Conservation (phyloP, 345 rosid genomes). For the Lenwebbia sp. region DNA sequence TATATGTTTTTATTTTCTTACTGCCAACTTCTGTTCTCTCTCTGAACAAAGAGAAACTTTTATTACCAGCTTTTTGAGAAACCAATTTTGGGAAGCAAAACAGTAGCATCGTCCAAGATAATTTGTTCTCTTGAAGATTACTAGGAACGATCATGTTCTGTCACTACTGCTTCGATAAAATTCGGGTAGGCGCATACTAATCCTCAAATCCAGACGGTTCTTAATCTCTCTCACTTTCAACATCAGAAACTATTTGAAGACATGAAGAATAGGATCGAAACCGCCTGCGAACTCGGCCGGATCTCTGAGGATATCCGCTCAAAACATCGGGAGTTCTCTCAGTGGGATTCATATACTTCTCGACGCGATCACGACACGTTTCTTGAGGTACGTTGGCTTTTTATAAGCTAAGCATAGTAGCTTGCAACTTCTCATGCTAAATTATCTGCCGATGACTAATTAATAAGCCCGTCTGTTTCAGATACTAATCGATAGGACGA, state of each 20-base stretch:
- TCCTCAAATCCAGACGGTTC: not conserved
- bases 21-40: not conserved
- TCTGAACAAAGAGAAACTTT: not conserved
- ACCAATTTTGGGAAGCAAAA: not conserved
- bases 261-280: conserved; percentile 38
- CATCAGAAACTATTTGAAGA: conserved; percentile 32
- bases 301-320: conserved; percentile 24
- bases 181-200: not conserved
- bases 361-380: conserved; percentile 42
- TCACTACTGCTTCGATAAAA: not conserved
- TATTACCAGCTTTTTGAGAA: not conserved
- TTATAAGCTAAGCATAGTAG: not conserved
- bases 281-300: conserved; percentile 8
- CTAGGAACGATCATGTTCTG: not conserved
- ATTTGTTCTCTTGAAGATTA: not conserved
- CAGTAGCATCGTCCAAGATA: not conserved
- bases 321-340: conserved; percentile 33
- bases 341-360: conserved; percentile 38
- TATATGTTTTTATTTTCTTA: too few relatives aligned
- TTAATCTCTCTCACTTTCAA: not conserved
- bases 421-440: not conserved
- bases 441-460: not conserved
- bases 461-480: not conserved
- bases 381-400: conserved; percentile 32
- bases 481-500: conserved; percentile 50